phyloP scores from a whole-genome alignment of 1,139 yeast genomes.

The Suhomyces anneliseae region DNA sequence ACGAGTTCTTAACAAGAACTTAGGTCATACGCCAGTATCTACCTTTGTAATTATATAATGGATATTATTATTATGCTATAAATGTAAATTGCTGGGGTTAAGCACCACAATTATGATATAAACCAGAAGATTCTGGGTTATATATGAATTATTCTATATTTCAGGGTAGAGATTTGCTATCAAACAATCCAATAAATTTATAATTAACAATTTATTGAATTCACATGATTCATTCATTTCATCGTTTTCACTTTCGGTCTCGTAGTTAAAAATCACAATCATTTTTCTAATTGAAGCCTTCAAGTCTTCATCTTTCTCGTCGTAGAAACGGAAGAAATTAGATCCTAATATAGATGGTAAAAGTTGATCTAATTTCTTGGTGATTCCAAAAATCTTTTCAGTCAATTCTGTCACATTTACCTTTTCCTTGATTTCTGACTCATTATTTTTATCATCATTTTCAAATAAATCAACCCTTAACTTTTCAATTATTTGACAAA shows the following conservation, averaged over 20 bases:
- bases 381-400: constrained; percentile 16
- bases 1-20: no score
- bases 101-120: neutral
- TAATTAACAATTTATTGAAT: constrained; percentile 32
- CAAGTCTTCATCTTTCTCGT: constrained; percentile 20
- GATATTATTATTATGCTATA: neutral
- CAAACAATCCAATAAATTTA: constrained; percentile 33
- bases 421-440: constrained; percentile 3
- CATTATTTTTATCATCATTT: constrained; percentile 7
- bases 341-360: constrained; percentile 6
- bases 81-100: neutral
- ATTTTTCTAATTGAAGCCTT: constrained; percentile 17
- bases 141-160: constrained; percentile 6
- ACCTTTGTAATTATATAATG: no score
- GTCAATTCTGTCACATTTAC: constrained; percentile 15
- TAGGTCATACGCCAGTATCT: no score
- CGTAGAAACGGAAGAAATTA: constrained; percentile 8
- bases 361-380: constrained; percentile 11
- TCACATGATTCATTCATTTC: constrained; percentile 15
- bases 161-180: constrained; percentile 32
- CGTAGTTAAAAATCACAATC: constrained; percentile 24
- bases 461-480: constrained; percentile 24
- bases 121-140: no score
- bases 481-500: constrained; percentile 20
- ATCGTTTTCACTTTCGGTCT: constrained; percentile 5